A percentile compares a stretch with the other conserved stretches of the same genome.
Conservation (phyloP, 768 basidiomycete species). For the Pleurotus cornucopiae region DNA sequence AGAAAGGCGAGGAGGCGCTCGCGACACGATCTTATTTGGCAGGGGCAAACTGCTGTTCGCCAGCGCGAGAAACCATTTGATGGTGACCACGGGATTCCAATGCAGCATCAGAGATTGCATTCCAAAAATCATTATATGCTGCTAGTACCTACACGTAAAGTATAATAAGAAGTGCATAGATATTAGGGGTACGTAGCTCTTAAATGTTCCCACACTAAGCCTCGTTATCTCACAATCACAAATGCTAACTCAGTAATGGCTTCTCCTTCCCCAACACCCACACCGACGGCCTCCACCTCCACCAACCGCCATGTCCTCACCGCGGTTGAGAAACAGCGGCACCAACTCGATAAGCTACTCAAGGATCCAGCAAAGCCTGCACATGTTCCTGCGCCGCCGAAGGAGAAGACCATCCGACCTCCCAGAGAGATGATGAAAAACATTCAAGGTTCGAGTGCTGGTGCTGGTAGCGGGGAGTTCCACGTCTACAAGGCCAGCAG, state of each 20-base stretch:
- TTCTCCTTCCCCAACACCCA: not conserved
- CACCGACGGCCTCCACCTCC: conserved; percentile 12
- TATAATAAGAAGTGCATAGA: too few relatives aligned
- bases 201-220: too few relatives aligned
- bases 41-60: not conserved
- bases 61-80: too few relatives aligned
- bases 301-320: conserved; percentile 46
- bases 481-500: conserved; percentile 97
- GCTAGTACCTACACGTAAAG: too few relatives aligned
- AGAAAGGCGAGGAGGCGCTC: not conserved
- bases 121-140: too few relatives aligned
- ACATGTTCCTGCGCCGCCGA: conserved; percentile 72
- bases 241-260: too few relatives aligned
- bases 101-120: too few relatives aligned
- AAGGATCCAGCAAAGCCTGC: conserved; percentile 86
- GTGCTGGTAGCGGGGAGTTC: conserved; percentile 96
- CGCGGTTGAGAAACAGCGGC: conserved; percentile 47
- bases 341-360: conserved; percentile 82
- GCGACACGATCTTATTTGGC: conserved; percentile 3
- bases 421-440: conserved; percentile 99
- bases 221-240: too few relatives aligned
- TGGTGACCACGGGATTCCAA: too few relatives aligned
- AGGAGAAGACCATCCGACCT: conserved; percentile 77
- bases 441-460: conserved; percentile 95
- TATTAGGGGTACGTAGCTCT: too few relatives aligned